Evolutionary conservation across 2,329 filamentous ascomycete species (phyloP).

Genomic region (Epichloe elymi): DNA sequence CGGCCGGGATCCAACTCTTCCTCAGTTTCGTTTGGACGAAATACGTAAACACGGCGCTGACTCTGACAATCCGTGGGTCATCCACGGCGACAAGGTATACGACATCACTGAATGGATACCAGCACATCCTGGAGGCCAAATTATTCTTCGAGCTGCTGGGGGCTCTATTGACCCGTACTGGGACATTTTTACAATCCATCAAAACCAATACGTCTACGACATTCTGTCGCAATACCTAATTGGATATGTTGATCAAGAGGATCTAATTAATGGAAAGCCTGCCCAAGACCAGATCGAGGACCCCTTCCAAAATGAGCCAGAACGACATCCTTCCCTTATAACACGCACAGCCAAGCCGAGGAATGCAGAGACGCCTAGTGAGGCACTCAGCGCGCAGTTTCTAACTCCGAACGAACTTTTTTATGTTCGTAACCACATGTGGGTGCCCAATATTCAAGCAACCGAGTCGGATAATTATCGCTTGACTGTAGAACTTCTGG

Average conservation of each 20-base stretch:
- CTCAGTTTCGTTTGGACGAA: conserved; percentile 36
- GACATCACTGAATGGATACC: conserved; percentile 57
- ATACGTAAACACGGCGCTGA: conserved; percentile 38
- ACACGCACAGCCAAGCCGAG: conserved; percentile 41
- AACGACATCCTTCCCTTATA: conserved; percentile 35
- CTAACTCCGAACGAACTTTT: conserved; percentile 42
- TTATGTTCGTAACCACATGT: conserved; percentile 51
- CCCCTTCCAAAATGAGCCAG: conserved; percentile 42
- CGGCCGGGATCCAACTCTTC: conserved; percentile 27
- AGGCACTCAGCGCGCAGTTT: conserved; percentile 34
- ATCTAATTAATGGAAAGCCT: conserved; percentile 45
- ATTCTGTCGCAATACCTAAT: conserved; percentile 53
- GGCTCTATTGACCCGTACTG: conserved; percentile 54
- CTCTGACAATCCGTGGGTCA: conserved; percentile 48
- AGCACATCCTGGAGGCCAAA: conserved; percentile 53
- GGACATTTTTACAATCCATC: conserved; percentile 59
- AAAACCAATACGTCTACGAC: conserved; percentile 49
- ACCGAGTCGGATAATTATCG: conserved; percentile 27
- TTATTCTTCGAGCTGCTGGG: conserved; percentile 53
- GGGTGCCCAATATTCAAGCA: conserved; percentile 37
- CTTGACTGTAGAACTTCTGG: conserved; percentile 41
- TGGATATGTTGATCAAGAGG: conserved; percentile 43
- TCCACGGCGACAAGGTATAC: conserved; percentile 51
- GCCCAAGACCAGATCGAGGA: conserved; percentile 43
- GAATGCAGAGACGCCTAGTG: conserved; percentile 46